Conservation (phyloP, 495 filamentous ascomycete genomes). For the Delitschia confertaspora region DNA sequence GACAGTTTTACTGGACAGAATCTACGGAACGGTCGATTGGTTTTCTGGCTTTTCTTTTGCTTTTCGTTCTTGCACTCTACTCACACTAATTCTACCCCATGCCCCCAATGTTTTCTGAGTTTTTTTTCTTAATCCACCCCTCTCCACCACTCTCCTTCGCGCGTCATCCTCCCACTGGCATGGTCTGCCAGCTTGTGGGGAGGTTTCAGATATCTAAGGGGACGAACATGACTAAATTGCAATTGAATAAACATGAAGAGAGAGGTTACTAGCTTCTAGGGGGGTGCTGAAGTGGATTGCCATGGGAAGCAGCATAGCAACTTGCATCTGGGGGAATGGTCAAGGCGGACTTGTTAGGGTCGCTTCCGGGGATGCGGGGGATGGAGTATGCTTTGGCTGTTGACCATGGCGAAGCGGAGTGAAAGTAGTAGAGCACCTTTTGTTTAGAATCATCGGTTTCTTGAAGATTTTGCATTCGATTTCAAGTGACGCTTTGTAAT, state of each 20-base stretch:
- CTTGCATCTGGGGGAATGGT: constrained; percentile 4
- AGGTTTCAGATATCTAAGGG: constrained; percentile 25
- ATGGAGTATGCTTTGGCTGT: constrained; percentile 15
- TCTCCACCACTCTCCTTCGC: background rate
- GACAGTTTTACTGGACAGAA: constrained; percentile 18
- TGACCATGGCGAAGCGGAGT: too few species aligned
- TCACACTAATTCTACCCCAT: constrained; percentile 21
- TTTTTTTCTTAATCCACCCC: constrained; percentile 9
- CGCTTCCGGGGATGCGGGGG: constrained; percentile 25
- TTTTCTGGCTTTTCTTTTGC: constrained; percentile 6
- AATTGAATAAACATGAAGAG: constrained; percentile 5
- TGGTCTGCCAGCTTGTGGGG: constrained; percentile 30
- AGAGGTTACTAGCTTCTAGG: background rate
- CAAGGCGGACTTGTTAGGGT: constrained; percentile 15
- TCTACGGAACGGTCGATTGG: constrained; percentile 4
- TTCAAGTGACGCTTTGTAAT: too few species aligned
- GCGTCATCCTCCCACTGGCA: constrained; percentile 16
- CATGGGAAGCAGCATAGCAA: constrained; percentile 12
- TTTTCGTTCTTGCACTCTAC: constrained; percentile 21
- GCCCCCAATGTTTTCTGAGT: constrained; percentile 8
- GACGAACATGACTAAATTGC: constrained; percentile 27
- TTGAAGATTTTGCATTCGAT: constrained; percentile 17
- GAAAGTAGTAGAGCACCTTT: too few species aligned
- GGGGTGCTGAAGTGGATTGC: background rate
- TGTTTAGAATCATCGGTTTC: constrained; percentile 12